phyloP scores from a whole-genome alignment of 2,329 filamentous ascomycete genomes.

The Fusarium sp. region DNA sequence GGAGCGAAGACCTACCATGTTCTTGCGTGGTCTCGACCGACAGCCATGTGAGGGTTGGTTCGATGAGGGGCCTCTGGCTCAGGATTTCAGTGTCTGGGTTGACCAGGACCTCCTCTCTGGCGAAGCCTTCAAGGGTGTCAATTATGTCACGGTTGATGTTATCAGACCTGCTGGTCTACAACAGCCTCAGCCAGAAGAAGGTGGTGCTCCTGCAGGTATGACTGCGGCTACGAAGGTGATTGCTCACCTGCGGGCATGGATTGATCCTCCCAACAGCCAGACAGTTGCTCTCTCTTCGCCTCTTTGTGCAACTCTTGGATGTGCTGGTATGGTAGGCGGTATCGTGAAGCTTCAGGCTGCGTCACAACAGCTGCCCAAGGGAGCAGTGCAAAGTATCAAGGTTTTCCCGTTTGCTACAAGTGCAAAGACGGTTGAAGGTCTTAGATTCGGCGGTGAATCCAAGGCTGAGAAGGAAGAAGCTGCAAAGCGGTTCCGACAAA shows the following conservation, averaged over 20 bases:
- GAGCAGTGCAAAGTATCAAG: slow-evolving; percentile 76
- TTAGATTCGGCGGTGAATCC: slow-evolving; percentile 91
- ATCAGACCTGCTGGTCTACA: slow-evolving; percentile 85
- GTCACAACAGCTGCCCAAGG: slow-evolving; percentile 77
- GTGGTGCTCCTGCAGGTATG: slow-evolving; percentile 68
- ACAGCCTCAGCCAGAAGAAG: slow-evolving; percentile 77
- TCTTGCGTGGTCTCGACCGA: slow-evolving; percentile 85
- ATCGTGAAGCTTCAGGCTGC: slow-evolving; percentile 91
- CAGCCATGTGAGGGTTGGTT: slow-evolving; percentile 82
- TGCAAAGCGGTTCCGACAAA: slow-evolving; percentile 77
- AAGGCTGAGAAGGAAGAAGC: slow-evolving; percentile 86
- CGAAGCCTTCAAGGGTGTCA: slow-evolving; percentile 81
- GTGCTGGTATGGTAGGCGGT: slow-evolving; percentile 83
- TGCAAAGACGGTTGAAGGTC: slow-evolving; percentile 72
- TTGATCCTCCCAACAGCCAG: slow-evolving; percentile 86
- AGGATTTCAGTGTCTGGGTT: slow-evolving; percentile 84
- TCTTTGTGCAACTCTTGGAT: slow-evolving; percentile 81
- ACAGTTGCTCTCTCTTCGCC: slow-evolving; percentile 84
- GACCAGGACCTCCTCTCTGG: slow-evolving; percentile 82
- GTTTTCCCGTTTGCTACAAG: slow-evolving; percentile 82
- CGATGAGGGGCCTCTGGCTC: slow-evolving; percentile 72
- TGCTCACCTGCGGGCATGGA: slow-evolving; percentile 83
- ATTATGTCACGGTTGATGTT: slow-evolving; percentile 87
- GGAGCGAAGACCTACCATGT: slow-evolving; percentile 77
- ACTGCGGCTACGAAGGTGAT: slow-evolving; percentile 73